These are phyloP conservation scores for Tetracladium setigerum DNA, from an alignment of 495 filamentous ascomycete genomes.

Conservation along the genomic window DNA sequence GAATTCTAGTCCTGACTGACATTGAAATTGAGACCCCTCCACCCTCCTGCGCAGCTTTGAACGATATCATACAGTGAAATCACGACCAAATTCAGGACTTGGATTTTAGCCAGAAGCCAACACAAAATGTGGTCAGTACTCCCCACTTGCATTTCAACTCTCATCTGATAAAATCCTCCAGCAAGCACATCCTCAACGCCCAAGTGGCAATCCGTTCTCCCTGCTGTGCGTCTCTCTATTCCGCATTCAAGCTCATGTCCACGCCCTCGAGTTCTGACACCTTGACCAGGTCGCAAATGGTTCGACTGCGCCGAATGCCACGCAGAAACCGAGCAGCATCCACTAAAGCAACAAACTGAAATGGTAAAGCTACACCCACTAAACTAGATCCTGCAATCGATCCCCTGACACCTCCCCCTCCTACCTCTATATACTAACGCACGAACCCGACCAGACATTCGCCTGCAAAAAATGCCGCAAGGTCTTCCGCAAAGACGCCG, in stretches of 20 bases:
- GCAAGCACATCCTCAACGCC: slow-evolving; percentile 97
- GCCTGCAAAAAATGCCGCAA: slow-evolving; percentile 99
- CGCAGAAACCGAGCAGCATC: slow-evolving; percentile 67
- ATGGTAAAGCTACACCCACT: slow-evolving; percentile 52
- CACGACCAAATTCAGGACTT: no score
- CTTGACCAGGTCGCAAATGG: slow-evolving; percentile 74
- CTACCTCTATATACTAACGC: slow-evolving; percentile 24
- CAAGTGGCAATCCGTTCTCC: slow-evolving; percentile 93
- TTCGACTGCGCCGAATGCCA: slow-evolving; percentile 98
- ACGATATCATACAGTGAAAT: no score
- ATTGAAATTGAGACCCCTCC: no score
- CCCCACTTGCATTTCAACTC: not conserved
- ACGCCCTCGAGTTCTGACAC: not conserved
- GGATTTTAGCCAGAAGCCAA: not conserved
- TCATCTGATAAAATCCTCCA: slow-evolving; percentile 5
- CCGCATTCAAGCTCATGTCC: not conserved
- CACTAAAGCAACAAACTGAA: slow-evolving; percentile 67
- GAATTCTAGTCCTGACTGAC: no score
- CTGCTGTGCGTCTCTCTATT: slow-evolving; percentile 61
- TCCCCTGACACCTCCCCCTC: not conserved
- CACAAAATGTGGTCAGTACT: slow-evolving; percentile 12
- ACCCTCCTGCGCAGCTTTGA: no score
- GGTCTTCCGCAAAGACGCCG: slow-evolving; percentile 87
- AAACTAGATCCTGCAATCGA: no score
- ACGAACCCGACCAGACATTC: slow-evolving; percentile 38